These are phyloP conservation scores for Colletotrichum orchidophilum DNA, from an alignment of 2,329 filamentous ascomycete species.

Conservation along the genomic window DNA sequence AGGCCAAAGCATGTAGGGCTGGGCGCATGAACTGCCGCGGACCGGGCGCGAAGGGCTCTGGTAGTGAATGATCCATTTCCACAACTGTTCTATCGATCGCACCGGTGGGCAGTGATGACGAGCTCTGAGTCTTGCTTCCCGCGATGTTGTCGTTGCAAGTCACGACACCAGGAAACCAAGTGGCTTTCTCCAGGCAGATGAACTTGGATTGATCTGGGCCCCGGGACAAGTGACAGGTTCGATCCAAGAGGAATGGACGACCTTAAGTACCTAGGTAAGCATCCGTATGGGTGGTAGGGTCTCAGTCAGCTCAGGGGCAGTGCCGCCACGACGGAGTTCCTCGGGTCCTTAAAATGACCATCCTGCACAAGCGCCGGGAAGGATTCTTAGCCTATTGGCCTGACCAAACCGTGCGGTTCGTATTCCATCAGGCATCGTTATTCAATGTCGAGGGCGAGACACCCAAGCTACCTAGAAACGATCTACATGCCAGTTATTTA, in stretches of 20 bases:
- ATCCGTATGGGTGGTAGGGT: not conserved
- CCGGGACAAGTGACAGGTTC: not conserved
- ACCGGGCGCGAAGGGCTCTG: not conserved
- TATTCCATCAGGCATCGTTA: not conserved
- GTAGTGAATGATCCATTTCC: not conserved
- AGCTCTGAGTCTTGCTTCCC: not conserved
- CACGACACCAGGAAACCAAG: not conserved
- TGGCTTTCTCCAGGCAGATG: not conserved
- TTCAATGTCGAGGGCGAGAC: too few relatives aligned
- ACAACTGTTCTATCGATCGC: not conserved
- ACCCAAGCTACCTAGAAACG: not conserved
- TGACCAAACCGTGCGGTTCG: not conserved
- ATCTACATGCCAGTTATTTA: not conserved
- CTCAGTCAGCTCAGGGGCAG: not conserved
- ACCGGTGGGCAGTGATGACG: too few relatives aligned
- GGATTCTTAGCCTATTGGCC: not conserved
- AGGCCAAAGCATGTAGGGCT: constrained; percentile 4
- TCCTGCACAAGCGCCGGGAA: not conserved
- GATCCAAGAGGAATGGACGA: not conserved
- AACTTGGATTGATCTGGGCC: too few relatives aligned
- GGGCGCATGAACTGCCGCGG: not conserved
- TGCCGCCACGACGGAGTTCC: not conserved
- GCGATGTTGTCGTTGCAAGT: not conserved
- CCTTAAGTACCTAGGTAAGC: not conserved
- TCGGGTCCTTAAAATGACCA: constrained; percentile 1